Conservation (phyloP, 2,329 filamentous ascomycete genomes). For the Ophiostoma tasmaniense region DNA sequence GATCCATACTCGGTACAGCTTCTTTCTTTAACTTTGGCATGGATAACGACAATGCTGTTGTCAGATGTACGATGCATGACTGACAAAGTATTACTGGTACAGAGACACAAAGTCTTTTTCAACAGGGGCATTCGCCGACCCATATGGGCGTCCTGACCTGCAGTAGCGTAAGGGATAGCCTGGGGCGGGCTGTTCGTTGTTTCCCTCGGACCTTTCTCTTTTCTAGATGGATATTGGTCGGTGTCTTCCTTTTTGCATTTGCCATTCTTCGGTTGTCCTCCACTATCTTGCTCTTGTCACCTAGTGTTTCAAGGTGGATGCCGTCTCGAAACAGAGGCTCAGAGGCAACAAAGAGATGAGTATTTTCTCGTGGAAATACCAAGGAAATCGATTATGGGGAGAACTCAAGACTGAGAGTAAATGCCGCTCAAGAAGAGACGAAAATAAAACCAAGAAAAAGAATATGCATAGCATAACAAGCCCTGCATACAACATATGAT, state of each 20-base stretch:
- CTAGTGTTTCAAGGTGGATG: conserved; percentile 1
- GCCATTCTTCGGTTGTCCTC: background rate
- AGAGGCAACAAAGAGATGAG: background rate
- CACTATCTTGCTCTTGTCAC: background rate
- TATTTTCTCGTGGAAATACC: background rate
- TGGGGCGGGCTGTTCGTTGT: conserved; percentile 1
- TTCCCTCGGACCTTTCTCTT: background rate
- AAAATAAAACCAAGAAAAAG: background rate
- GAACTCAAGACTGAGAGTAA: background rate
- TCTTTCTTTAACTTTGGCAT: too few species aligned
- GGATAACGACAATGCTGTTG: background rate
- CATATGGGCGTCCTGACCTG: conserved; percentile 1
- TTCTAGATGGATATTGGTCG: background rate
- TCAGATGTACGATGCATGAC: background rate
- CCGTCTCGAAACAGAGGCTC: background rate
- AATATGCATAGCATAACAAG: background rate
- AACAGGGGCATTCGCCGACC: conserved; percentile 4
- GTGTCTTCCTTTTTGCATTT: background rate
- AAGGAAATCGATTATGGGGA: too few species aligned
- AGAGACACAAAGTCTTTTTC: background rate
- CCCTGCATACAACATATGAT: background rate
- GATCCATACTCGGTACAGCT: background rate
- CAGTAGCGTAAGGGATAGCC: conserved; percentile 6
- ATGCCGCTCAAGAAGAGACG: background rate
- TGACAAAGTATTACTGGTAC: background rate